A percentile compares a stretch with the other conserved stretches of the same genome.
phyloP scores from a whole-genome alignment of 805 yeast genomes.

The Wickerhamiella sorbophila region DNA sequence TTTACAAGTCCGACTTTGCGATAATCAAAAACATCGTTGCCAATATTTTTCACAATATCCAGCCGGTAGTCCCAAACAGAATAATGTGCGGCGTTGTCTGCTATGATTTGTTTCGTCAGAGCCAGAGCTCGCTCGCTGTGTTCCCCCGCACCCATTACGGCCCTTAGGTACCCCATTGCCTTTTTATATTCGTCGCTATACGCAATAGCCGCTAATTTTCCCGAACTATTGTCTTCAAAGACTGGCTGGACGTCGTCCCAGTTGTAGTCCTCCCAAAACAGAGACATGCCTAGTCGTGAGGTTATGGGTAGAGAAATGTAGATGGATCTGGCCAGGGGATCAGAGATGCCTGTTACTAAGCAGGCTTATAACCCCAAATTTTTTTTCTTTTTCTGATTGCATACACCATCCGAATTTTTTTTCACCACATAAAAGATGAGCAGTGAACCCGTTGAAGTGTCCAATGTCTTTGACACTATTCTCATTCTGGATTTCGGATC shows the following conservation, averaged over 20 bases:
- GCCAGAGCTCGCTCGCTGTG: constrained; percentile 55
- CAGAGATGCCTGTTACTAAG: too few relatives aligned
- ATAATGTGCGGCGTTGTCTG: constrained; percentile 73
- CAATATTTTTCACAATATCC: constrained; percentile 20
- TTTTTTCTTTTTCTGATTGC: too few relatives aligned
- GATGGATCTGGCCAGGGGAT: too few relatives aligned
- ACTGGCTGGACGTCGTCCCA: constrained; percentile 26
- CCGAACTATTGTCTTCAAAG: constrained; percentile 20
- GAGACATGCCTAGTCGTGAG: too few relatives aligned
- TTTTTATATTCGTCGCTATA: constrained; percentile 58
- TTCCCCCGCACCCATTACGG: constrained; percentile 45
- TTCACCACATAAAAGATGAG: too few relatives aligned
- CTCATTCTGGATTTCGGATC: constrained; percentile 96
- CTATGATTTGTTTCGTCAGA: constrained; percentile 50
- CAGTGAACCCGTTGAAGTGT: constrained; percentile 40
- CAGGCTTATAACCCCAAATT: neutral
- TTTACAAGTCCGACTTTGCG: constrained; percentile 15
- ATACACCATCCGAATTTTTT: too few relatives aligned
- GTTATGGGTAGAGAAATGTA: too few relatives aligned
- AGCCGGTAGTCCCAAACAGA: constrained; percentile 55
- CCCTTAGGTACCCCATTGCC: constrained; percentile 48
- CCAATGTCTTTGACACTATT: constrained; percentile 88
- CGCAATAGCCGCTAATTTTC: constrained; percentile 26
- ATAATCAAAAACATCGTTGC: constrained; percentile 23
- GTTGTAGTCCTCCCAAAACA: constrained; percentile 16